Evolutionary conservation across 1,139 yeast genomes (phyloP).

Genomic region (Saccharomyces hybrid): DNA sequence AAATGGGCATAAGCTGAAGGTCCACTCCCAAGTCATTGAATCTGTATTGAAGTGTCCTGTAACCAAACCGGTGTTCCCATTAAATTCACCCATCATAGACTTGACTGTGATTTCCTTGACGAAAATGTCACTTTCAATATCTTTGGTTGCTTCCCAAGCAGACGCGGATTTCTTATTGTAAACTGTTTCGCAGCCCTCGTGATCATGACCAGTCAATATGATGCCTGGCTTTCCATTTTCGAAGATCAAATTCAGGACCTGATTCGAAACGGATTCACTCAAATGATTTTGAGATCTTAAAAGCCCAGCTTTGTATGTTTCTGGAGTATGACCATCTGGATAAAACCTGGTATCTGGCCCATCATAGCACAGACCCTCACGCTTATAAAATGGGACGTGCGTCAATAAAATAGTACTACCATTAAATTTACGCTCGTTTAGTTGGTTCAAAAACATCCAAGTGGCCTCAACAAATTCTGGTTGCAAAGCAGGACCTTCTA

Average conservation of each 20-base stretch:
- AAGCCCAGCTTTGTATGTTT: constrained; percentile 60
- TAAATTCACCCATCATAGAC: constrained; percentile 93
- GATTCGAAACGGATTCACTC: constrained; percentile 55
- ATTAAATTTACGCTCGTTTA: constrained; percentile 46
- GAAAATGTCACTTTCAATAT: constrained; percentile 24
- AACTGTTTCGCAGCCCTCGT: constrained; percentile 79
- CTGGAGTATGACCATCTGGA: constrained; percentile 43
- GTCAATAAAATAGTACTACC: constrained; percentile 82
- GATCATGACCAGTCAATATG: constrained; percentile 91
- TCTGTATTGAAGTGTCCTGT: constrained; percentile 53
- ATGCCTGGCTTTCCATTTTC: constrained; percentile 62
- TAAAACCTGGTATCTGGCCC: constrained; percentile 71
- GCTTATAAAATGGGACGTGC: constrained; percentile 83
- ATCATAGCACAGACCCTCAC: constrained; percentile 74
- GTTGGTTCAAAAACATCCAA: constrained; percentile 60
- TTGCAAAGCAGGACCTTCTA: constrained; percentile 89
- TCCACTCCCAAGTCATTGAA: constrained; percentile 51
- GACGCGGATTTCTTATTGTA: constrained; percentile 42
- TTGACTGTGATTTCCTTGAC: constrained; percentile 78
- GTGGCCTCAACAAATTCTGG: constrained; percentile 59
- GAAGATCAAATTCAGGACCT: constrained; percentile 62
- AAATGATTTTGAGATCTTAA: constrained; percentile 83
- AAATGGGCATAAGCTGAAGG: constrained; percentile 69
- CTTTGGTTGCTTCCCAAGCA: constrained; percentile 53
- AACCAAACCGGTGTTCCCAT: constrained; percentile 80